Evolutionary conservation across 176 grass and related monocot species (phyloP).

Genomic region (Typha latifolia): DNA sequence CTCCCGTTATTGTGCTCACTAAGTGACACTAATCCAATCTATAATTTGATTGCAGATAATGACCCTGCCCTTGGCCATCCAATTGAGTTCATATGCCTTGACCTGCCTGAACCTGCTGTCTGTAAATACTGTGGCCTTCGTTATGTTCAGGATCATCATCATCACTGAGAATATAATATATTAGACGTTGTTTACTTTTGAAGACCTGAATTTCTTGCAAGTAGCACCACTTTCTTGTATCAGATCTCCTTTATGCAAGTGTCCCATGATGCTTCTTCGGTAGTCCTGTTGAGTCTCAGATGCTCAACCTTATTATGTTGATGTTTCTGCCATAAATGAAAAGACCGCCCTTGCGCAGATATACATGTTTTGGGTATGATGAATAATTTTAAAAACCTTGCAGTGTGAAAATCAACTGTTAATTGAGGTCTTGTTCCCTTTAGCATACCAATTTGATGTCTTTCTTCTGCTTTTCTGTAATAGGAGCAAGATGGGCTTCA

Average conservation of each 20-base stretch:
- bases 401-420: too few species aligned
- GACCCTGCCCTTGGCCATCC: constrained; percentile 72
- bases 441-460: too few species aligned
- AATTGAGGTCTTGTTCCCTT: too few species aligned
- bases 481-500: too few species aligned
- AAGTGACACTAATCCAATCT: not conserved
- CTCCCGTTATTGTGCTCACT: not conserved
- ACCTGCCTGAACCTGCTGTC: constrained; percentile 55
- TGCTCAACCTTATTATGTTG: not conserved
- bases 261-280: not conserved
- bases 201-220: not conserved
- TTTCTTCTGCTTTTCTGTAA: too few species aligned
- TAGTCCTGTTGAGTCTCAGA: not conserved
- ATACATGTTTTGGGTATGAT: too few species aligned
- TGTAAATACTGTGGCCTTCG: constrained; percentile 98
- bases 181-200: not conserved
- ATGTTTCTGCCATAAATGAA: not conserved
- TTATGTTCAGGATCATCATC: constrained; percentile 78
- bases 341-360: too few species aligned
- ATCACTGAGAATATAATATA: constrained; percentile 11
- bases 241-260: not conserved
- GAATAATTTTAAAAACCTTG: too few species aligned
- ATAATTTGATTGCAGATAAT: constrained; percentile 44
- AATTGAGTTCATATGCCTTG: constrained; percentile 93
- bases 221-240: not conserved